Evolutionary conservation across 2,329 filamentous ascomycete genomes (phyloP).

Genomic region (Alternaria dauci): DNA sequence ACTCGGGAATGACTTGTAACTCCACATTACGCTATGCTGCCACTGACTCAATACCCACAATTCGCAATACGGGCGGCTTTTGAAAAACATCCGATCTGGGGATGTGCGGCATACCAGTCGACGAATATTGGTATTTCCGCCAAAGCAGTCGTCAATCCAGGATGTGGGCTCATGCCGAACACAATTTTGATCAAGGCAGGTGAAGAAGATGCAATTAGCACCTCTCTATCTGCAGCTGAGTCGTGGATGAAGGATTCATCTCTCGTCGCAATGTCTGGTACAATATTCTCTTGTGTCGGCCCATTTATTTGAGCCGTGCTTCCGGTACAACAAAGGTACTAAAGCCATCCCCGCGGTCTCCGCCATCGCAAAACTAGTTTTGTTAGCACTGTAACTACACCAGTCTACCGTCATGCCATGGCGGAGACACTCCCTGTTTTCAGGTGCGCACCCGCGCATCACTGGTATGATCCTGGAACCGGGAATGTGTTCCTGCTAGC

Average conservation of each 20-base stretch:
- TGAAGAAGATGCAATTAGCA: neutral
- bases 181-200: neutral
- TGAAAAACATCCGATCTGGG: neutral
- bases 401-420: neutral
- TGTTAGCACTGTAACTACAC: conserved; percentile 3
- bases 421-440: conserved; percentile 20
- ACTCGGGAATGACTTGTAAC: conserved; percentile 2
- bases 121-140: neutral
- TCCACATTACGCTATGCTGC: conserved; percentile 12
- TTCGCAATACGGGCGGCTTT: too few relatives aligned
- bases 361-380: conserved; percentile 54
- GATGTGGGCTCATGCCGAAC: conserved; percentile 12
- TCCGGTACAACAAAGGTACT: conserved; percentile 55
- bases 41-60: neutral
- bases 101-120: neutral
- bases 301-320: conserved; percentile 41
- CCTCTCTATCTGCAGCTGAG: conserved; percentile 27
- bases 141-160: conserved; percentile 10
- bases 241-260: conserved; percentile 56
- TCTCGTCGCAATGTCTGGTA: conserved; percentile 53
- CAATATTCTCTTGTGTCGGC: conserved; percentile 39
- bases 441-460: conserved; percentile 55
- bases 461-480: conserved; percentile 53
- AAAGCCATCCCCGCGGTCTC: conserved; percentile 56
- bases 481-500: conserved; percentile 42